A percentile compares a stretch with the other conserved stretches of the same genome.
Evolutionary conservation across 495 filamentous ascomycete genomes (phyloP).

Genomic region (Penicilliopsis zonata): DNA sequence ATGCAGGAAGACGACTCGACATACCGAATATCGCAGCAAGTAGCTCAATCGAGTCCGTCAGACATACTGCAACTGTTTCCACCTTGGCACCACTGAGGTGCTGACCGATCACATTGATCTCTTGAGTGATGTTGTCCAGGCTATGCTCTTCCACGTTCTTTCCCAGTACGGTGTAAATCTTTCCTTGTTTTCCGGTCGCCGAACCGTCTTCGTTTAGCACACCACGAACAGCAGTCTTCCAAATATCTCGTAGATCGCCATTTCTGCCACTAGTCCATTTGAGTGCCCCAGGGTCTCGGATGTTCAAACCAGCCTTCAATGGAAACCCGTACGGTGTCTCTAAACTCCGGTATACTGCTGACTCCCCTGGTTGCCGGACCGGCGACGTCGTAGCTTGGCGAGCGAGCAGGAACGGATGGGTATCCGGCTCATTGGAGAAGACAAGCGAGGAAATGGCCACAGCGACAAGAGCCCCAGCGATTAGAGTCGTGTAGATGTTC

Average conservation of each 20-base stretch:
- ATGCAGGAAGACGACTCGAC: too few species aligned
- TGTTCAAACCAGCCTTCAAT: constrained; percentile 68
- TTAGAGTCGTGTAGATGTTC: constrained; percentile 60
- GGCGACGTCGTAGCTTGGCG: constrained; percentile 67
- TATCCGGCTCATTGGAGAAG: constrained; percentile 63
- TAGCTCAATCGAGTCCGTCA: constrained; percentile 88
- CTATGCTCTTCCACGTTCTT: constrained; percentile 57
- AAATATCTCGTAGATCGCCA: constrained; percentile 88
- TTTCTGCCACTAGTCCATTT: constrained; percentile 73
- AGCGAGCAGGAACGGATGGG: constrained; percentile 79
- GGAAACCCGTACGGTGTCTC: constrained; percentile 78
- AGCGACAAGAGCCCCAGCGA: constrained; percentile 45
- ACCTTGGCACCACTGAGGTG: constrained; percentile 54
- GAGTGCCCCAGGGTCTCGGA: constrained; percentile 70
- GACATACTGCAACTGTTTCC: constrained; percentile 77
- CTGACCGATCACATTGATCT: constrained; percentile 79
- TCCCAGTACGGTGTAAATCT: constrained; percentile 72
- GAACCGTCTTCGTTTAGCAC: constrained; percentile 46
- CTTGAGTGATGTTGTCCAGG: constrained; percentile 59
- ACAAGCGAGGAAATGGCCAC: constrained; percentile 53
- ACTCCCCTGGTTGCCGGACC: constrained; percentile 74
- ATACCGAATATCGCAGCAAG: constrained; percentile 58
- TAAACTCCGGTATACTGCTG: constrained; percentile 66
- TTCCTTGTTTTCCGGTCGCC: constrained; percentile 50
- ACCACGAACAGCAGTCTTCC: constrained; percentile 64